Conservation (phyloP, 1,284 basidiomycete genomes). For the Pascua guehoae region DNA sequence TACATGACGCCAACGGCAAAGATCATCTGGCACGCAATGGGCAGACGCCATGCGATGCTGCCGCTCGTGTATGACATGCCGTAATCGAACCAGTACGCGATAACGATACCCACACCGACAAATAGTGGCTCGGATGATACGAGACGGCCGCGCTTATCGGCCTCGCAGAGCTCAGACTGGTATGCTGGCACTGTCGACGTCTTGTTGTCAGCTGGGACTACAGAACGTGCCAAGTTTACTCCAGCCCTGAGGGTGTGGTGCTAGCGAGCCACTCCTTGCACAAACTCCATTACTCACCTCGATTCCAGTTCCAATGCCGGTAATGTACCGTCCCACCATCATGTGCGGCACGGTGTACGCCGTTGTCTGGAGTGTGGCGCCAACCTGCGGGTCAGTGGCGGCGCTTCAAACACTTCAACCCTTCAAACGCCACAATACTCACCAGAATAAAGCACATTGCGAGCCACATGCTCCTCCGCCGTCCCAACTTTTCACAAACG, state of each 20-base stretch:
- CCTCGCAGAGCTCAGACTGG: constrained; percentile 10
- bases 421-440: background rate
- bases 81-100: constrained; percentile 13
- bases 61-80: constrained; percentile 6
- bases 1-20: constrained; percentile 6
- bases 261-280: too few relatives aligned
- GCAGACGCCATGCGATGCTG: constrained; percentile 7
- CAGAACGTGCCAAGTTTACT: too few relatives aligned
- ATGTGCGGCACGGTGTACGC: constrained; percentile 4
- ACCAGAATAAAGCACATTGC: constrained; percentile 14
- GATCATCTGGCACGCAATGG: constrained; percentile 7
- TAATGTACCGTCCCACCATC: constrained; percentile 6
- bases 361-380: constrained; percentile 5
- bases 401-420: too few relatives aligned
- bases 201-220: too few relatives aligned
- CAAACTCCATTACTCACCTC: background rate
- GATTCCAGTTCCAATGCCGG: constrained; percentile 9
- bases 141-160: constrained; percentile 5
- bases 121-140: constrained; percentile 7
- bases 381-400: background rate
- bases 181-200: constrained; percentile 5
- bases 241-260: too few relatives aligned
- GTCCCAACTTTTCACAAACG: constrained; percentile 6
- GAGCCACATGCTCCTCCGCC: constrained; percentile 12
- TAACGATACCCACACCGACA: constrained; percentile 10